Evolutionary conservation across 2,329 filamentous ascomycete species (phyloP).

Genomic region (Ophiostoma perfectum): DNA sequence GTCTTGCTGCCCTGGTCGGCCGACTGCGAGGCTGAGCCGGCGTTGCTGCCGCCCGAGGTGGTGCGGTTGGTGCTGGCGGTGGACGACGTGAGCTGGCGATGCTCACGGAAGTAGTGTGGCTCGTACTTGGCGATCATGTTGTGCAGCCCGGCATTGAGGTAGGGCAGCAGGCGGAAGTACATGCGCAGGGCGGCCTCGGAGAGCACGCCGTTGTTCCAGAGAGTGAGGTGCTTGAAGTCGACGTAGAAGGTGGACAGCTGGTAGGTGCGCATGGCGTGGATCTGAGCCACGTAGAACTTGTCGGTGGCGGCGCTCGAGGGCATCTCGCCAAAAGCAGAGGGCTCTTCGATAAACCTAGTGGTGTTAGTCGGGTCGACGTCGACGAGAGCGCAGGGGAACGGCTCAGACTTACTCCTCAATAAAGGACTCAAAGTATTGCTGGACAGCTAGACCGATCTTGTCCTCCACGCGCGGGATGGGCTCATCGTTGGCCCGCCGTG

Average conservation of each 20-base stretch:
- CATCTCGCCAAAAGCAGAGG: constrained; percentile 56
- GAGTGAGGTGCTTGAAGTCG: constrained; percentile 77
- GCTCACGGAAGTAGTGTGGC: constrained; percentile 86
- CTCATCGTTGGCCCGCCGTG: constrained; percentile 43
- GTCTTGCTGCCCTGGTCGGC: constrained; percentile 68
- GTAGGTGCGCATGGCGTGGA: constrained; percentile 68
- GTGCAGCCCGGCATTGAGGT: constrained; percentile 80
- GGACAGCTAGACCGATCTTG: constrained; percentile 66
- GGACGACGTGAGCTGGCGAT: constrained; percentile 70
- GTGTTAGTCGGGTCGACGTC: not conserved
- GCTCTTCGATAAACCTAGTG: constrained; percentile 61
- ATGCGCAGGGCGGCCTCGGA: constrained; percentile 81
- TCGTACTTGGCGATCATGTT: constrained; percentile 93
- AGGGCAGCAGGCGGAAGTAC: constrained; percentile 93
- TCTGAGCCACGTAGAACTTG: constrained; percentile 80
- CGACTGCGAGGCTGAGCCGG: constrained; percentile 58
- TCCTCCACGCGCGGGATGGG: constrained; percentile 69
- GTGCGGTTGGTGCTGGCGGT: constrained; percentile 53
- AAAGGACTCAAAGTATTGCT: constrained; percentile 72
- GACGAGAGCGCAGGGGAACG: not conserved
- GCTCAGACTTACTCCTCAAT: constrained; percentile 60
- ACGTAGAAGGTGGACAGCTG: constrained; percentile 80
- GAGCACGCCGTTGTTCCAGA: constrained; percentile 71
- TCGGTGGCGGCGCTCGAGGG: constrained; percentile 64
- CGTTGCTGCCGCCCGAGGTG: constrained; percentile 60